Evolutionary conservation across 371 early-diverging fungal genomes (phyloP).

Genomic region (Chytridiales sp.): DNA sequence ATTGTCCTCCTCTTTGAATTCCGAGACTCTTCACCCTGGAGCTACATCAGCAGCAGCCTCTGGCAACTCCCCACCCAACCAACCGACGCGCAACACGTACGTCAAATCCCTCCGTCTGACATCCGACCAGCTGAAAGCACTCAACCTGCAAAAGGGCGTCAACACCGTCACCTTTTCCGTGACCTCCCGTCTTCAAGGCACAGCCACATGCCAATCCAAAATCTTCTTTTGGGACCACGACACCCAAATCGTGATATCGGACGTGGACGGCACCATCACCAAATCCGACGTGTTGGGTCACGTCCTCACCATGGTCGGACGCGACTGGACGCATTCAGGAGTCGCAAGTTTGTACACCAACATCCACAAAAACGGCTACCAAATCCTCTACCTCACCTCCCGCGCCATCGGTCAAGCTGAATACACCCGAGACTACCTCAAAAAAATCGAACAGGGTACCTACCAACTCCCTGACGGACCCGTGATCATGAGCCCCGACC

Average conservation of each 20-base stretch:
- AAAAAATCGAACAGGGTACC: conserved; percentile 83
- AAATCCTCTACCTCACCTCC: conserved; percentile 94
- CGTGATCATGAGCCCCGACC: conserved; percentile 95
- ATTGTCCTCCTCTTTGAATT: no score
- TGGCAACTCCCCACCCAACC: no score
- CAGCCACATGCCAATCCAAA: conserved; percentile 75
- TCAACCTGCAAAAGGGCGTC: conserved; percentile 81
- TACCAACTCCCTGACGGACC: conserved; percentile 96
- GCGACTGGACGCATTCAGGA: conserved; percentile 98
- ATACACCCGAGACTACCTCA: conserved; percentile 89
- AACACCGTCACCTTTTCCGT: conserved; percentile 93
- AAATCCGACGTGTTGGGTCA: conserved; percentile 98
- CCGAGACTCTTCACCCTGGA: no score
- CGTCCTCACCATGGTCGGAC: conserved; percentile 96
- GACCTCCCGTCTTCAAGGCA: conserved; percentile 69
- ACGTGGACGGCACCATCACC: conserved; percentile 99
- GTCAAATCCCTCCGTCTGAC: conserved; percentile 89
- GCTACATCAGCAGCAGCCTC: no score
- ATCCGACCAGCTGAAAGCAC: conserved; percentile 82
- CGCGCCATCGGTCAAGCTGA: conserved; percentile 92
- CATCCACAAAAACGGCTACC: conserved; percentile 93
- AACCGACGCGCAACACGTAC: conserved; percentile 59
- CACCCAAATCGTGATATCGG: conserved; percentile 93
- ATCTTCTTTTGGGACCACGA: conserved; percentile 89
- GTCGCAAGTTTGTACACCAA: conserved; percentile 96